A percentile compares a stretch with the other conserved stretches of the same genome.
phyloP scores from a whole-genome alignment of 129 eudicot genomes.

The Artemisia tridentata region DNA sequence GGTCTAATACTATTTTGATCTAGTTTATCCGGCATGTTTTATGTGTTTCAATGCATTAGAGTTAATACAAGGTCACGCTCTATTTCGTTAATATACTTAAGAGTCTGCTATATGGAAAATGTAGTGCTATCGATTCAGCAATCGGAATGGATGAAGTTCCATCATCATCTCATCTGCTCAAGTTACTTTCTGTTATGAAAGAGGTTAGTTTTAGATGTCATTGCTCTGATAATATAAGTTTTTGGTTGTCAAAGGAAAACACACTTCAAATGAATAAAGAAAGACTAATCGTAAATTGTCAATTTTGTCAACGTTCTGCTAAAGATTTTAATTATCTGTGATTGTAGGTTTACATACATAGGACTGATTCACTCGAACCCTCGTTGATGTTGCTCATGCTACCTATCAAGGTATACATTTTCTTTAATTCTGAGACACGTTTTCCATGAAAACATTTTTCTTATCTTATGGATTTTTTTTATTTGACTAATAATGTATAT shows the following conservation, averaged over 20 bases:
- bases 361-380: conserved; percentile 26
- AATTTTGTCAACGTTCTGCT: neutral
- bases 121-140: conserved; percentile 40
- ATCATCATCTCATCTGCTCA: conserved; percentile 21
- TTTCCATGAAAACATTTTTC: neutral
- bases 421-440: conserved; percentile 17
- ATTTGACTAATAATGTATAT: too few species aligned
- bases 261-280: neutral
- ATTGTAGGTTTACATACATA: conserved; percentile 30
- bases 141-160: conserved; percentile 44
- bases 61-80: too few species aligned
- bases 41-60: too few species aligned
- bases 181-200: conserved; percentile 23
- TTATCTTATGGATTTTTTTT: neutral
- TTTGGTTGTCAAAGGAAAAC: neutral
- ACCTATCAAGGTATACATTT: conserved; percentile 35
- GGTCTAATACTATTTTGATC: neutral
- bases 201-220: conserved; percentile 31
- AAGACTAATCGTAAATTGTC: neutral
- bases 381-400: conserved; percentile 38
- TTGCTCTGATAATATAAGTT: neutral
- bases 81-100: conserved; percentile 10
- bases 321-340: neutral
- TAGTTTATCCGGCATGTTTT: neutral
- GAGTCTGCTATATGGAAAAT: conserved; percentile 15